Evolutionary conservation across 768 basidiomycete genomes (phyloP).

Genomic region (Hygrophoropsis aurantiaca): DNA sequence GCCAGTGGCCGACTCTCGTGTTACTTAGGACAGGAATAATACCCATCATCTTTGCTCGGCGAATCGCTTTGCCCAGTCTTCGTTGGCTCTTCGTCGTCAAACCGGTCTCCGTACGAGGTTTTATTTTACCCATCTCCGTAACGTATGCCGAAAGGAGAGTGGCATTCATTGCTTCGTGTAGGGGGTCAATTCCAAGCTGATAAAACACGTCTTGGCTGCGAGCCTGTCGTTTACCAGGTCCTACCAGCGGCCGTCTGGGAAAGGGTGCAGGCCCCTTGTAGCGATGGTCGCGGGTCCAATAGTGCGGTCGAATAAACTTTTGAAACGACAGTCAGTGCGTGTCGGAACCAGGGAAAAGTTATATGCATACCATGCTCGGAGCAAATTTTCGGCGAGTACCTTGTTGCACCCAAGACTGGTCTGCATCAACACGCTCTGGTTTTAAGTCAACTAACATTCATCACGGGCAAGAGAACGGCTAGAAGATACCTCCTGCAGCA

Average conservation of each 20-base stretch:
- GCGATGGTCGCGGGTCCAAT: conserved; percentile 42
- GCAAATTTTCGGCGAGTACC: conserved; percentile 28
- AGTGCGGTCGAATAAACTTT: conserved; percentile 49
- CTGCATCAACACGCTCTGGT: too few relatives aligned
- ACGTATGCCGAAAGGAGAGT: conserved; percentile 56
- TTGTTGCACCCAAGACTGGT: conserved; percentile 18
- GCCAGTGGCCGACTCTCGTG: conserved; percentile 15
- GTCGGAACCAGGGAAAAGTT: neutral
- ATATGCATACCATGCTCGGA: conserved; percentile 16
- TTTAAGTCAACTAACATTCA: too few relatives aligned
- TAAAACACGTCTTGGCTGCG: conserved; percentile 65
- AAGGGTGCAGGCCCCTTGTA: conserved; percentile 18
- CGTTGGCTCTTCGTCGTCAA: conserved; percentile 82
- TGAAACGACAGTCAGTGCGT: neutral
- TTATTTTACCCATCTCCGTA: conserved; percentile 80
- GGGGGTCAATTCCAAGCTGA: conserved; percentile 71
- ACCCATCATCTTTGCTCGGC: conserved; percentile 90
- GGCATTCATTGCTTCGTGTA: conserved; percentile 65
- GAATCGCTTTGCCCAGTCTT: conserved; percentile 78
- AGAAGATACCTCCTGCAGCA: too few relatives aligned
- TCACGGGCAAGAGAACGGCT: too few relatives aligned
- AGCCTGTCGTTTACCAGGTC: conserved; percentile 55
- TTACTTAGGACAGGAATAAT: conserved; percentile 57
- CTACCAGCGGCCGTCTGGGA: conserved; percentile 43
- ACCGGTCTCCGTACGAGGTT: conserved; percentile 61